Evolutionary conservation across 1,139 yeast species (phyloP).

Genomic region (Nakaseomyces delphensis): DNA sequence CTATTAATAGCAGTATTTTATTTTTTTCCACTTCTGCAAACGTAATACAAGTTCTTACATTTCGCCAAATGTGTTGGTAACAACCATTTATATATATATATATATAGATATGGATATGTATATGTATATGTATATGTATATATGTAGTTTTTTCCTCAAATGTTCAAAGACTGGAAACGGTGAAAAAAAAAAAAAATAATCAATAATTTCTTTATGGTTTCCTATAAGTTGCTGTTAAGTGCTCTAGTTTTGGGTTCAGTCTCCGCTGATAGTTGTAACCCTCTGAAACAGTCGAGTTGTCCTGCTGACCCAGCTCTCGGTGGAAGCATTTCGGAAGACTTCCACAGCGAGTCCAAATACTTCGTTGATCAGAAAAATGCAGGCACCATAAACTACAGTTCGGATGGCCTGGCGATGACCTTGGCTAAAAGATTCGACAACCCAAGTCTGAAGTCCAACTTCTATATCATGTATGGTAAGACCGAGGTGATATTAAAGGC

Average conservation of each 20-base stretch:
- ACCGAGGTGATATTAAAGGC: conserved; percentile 65
- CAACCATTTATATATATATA: neutral
- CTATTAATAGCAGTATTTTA: neutral
- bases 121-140: neutral
- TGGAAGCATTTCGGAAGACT: conserved; percentile 44
- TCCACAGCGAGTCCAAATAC: conserved; percentile 38
- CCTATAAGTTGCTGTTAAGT: conserved; percentile 2
- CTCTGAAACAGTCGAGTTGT: conserved; percentile 34
- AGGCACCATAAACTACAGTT: conserved; percentile 34
- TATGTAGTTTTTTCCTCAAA: neutral
- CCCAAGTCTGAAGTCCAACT: conserved; percentile 66
- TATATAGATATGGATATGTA: no score
- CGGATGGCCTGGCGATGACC: conserved; percentile 55
- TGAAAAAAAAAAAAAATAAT: neutral
- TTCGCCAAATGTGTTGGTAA: neutral
- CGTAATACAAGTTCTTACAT: no score
- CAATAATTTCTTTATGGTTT: neutral
- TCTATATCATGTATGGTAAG: conserved; percentile 80
- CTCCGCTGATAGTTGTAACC: conserved; percentile 34
- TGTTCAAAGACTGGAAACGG: neutral
- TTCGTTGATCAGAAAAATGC: conserved; percentile 35
- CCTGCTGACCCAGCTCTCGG: conserved; percentile 50
- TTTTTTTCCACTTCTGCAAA: no score
- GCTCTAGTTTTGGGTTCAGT: conserved; percentile 1
- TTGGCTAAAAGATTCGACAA: conserved; percentile 57